Evolutionary conservation across 305 asterid species (phyloP).

Genomic region (Andrographis paniculata): DNA sequence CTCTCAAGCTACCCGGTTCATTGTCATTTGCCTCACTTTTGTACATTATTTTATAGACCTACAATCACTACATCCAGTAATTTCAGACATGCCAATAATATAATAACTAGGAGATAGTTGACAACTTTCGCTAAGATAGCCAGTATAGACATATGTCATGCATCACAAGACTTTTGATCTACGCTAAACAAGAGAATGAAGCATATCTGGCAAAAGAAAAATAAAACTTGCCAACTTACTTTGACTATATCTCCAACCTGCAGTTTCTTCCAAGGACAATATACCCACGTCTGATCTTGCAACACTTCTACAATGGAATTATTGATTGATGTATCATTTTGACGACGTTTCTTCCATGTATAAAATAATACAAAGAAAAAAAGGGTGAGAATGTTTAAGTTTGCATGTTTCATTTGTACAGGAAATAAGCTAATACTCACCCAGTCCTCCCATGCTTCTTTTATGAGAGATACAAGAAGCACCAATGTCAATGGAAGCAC

Average conservation of each 20-base stretch:
- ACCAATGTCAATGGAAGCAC: conserved; percentile 94
- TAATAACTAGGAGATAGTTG: too few species aligned
- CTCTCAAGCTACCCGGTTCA: too few species aligned
- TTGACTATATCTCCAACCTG: conserved; percentile 96
- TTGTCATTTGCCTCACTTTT: too few species aligned
- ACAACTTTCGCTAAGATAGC: too few species aligned
- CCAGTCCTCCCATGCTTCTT: conserved; percentile 99
- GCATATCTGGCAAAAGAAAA: too few species aligned
- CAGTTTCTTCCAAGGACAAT: conserved; percentile 93
- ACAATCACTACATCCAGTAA: too few species aligned
- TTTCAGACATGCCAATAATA: too few species aligned
- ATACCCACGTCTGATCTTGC: conserved; percentile 78
- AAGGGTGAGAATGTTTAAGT: conserved; percentile 22
- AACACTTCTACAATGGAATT: conserved; percentile 67
- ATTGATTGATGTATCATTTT: conserved; percentile 94
- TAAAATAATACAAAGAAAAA: conserved; percentile 16
- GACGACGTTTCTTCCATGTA: conserved; percentile 92
- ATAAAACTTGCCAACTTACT: conserved; percentile 36
- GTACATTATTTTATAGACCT: too few species aligned
- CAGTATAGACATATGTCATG: too few species aligned
- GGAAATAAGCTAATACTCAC: conserved; percentile 40
- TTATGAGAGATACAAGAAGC: conserved; percentile 92
- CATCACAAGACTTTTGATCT: too few species aligned
- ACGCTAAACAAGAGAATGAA: too few species aligned
- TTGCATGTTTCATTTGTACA: conserved; percentile 15